phyloP scores from a whole-genome alignment of 441 rosid species.

The Corymbia citriodora region DNA sequence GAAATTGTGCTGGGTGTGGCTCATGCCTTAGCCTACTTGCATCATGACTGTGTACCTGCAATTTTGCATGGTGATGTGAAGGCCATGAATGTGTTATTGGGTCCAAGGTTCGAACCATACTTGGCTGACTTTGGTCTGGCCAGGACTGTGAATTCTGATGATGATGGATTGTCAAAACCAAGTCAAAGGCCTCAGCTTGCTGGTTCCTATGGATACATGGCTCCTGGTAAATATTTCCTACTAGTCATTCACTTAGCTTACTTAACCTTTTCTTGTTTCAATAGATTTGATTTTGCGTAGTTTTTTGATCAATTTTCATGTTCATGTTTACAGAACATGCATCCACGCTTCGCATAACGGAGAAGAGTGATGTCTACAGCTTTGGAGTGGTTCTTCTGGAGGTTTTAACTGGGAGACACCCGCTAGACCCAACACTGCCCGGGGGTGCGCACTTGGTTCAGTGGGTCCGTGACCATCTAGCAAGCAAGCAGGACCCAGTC shows the following conservation, averaged over 20 bases:
- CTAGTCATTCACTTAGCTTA: neutral
- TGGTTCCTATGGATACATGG: constrained; percentile 22
- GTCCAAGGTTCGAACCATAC: constrained; percentile 12
- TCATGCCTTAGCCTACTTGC: constrained; percentile 16
- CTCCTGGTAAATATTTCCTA: neutral
- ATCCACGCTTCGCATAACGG: constrained; percentile 62
- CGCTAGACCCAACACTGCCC: constrained; percentile 76
- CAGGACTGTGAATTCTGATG: neutral
- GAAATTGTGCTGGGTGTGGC: constrained; percentile 9
- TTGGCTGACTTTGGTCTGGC: constrained; percentile 21
- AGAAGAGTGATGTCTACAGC: constrained; percentile 89
- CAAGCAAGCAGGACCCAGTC: constrained; percentile 48
- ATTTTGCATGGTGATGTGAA: constrained; percentile 18
- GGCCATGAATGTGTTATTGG: constrained; percentile 18
- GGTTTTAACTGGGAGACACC: constrained; percentile 85
- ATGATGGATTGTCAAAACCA: neutral
- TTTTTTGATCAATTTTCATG: neutral
- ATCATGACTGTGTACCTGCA: constrained; percentile 18
- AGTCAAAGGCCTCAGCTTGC: constrained; percentile 12
- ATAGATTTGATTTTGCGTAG: neutral
- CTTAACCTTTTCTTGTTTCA: neutral
- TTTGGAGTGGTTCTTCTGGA: constrained; percentile 78
- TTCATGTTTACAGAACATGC: constrained; percentile 58
- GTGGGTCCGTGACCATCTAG: constrained; percentile 78
- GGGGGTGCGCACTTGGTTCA: constrained; percentile 78